Percentiles rank a stretch among this genome's conserved stretches.
phyloP scores from a whole-genome alignment of 352 stramenopile species.

The Phytophthora foliorum region DNA sequence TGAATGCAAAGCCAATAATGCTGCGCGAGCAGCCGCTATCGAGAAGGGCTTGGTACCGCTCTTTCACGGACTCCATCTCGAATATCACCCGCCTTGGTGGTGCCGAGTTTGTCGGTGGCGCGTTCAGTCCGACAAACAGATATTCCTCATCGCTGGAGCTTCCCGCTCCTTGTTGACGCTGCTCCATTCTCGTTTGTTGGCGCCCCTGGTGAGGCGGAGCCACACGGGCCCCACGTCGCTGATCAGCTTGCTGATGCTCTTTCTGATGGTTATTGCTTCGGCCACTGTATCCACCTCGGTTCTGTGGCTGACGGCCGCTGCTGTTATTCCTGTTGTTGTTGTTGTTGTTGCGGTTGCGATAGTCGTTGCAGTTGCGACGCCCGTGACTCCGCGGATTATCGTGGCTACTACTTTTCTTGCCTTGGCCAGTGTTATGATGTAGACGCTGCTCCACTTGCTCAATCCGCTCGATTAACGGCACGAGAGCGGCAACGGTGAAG shows the following conservation, averaged over 20 bases:
- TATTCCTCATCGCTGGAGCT: constrained; percentile 17
- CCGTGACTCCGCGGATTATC: not conserved
- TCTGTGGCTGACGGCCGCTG: not conserved
- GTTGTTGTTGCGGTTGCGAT: not conserved
- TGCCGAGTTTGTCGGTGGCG: no score
- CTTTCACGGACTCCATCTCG: constrained; percentile 7
- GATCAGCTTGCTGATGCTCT: constrained; percentile 16
- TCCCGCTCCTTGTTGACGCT: not conserved
- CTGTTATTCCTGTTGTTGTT: constrained; percentile 3
- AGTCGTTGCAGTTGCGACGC: not conserved
- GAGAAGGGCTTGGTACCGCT: constrained; percentile 1
- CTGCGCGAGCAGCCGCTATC: constrained; percentile 16
- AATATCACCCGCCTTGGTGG: constrained; percentile 8
- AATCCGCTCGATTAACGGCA: not conserved
- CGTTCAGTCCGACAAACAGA: constrained; percentile 11
- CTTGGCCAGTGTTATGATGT: not conserved
- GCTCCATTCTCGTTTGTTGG: constrained; percentile 3
- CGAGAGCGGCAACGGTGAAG: constrained; percentile 2
- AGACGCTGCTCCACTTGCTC: not conserved
- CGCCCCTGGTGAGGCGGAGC: not conserved
- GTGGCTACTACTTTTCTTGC: not conserved
- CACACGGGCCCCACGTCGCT: not conserved
- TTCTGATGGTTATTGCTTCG: constrained; percentile 2
- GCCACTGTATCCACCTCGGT: not conserved
- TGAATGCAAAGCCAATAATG: constrained; percentile 3